A percentile compares a stretch with the other conserved stretches of the same genome.
phyloP scores from a whole-genome alignment of 164 flowering plant genomes.

The Akebia trifoliata region DNA sequence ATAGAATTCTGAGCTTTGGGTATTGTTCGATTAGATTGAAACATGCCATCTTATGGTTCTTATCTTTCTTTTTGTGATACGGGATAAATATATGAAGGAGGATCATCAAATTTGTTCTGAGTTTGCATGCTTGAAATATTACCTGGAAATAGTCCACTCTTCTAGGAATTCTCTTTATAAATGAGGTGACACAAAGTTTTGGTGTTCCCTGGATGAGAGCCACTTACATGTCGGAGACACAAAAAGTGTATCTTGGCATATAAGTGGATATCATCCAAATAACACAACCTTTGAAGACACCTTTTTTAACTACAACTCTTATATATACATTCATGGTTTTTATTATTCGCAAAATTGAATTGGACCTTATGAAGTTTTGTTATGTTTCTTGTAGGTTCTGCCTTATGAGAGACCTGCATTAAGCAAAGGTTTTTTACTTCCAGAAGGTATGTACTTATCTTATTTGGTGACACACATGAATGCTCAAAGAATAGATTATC shows the following conservation, averaged over 20 bases:
- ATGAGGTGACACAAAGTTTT: not conserved
- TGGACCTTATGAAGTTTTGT: conserved; percentile 5
- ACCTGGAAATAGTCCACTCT: not conserved
- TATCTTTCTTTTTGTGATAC: not conserved
- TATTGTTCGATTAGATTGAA: not conserved
- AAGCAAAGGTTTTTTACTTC: conserved; percentile 90
- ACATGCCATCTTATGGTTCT: not conserved
- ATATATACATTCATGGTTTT: no score
- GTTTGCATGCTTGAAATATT: not conserved
- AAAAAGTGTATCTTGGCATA: no score
- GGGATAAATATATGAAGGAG: not conserved
- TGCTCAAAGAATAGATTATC: no score
- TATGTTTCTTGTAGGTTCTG: conserved; percentile 54
- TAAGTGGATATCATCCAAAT: no score
- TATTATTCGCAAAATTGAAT: not conserved
- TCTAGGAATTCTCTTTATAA: not conserved
- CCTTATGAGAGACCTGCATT: conserved; percentile 97
- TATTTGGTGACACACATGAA: no score
- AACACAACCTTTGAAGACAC: no score
- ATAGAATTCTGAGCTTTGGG: not conserved
- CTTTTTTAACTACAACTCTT: no score
- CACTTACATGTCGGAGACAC: not conserved
- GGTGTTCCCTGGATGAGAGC: not conserved
- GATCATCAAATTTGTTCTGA: not conserved
- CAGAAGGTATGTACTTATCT: conserved; percentile 57